Conservation (phyloP, 2,329 filamentous ascomycete species). For the Calonectria ilicicola region DNA sequence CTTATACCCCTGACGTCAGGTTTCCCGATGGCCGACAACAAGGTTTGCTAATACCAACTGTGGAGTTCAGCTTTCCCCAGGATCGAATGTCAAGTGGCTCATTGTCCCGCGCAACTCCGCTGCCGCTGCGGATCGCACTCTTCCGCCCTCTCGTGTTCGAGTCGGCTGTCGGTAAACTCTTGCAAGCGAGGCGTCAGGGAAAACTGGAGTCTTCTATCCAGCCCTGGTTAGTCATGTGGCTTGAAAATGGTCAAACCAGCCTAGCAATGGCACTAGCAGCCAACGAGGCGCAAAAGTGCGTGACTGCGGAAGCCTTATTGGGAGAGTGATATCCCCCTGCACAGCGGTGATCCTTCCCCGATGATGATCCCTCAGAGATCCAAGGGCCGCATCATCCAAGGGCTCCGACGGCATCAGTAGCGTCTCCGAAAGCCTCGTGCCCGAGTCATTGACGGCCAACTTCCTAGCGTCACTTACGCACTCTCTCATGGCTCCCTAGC, state of each 20-base stretch:
- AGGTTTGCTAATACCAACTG: not conserved
- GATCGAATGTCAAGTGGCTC: not conserved
- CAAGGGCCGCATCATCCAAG: not conserved
- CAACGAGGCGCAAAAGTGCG: not conserved
- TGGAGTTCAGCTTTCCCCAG: not conserved
- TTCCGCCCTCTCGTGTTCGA: not conserved
- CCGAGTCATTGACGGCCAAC: not conserved
- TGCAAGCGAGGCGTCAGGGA: not conserved
- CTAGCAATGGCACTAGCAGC: not conserved
- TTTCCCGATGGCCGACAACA: too few relatives aligned
- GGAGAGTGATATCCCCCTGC: not conserved
- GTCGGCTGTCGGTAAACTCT: not conserved
- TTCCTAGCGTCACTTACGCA: not conserved
- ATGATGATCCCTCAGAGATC: not conserved
- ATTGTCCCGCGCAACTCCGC: not conserved
- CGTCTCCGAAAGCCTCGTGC: not conserved
- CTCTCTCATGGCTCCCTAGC: not conserved
- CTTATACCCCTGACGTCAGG: not conserved
- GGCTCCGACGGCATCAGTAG: not conserved
- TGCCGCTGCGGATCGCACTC: not conserved
- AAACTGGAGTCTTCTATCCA: not conserved
- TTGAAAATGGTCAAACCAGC: not conserved
- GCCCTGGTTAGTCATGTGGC: not conserved
- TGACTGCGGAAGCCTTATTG: not conserved
- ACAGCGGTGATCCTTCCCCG: not conserved